phyloP scores from a whole-genome alignment of 352 stramenopile species.

The Phytophthora quininea region DNA sequence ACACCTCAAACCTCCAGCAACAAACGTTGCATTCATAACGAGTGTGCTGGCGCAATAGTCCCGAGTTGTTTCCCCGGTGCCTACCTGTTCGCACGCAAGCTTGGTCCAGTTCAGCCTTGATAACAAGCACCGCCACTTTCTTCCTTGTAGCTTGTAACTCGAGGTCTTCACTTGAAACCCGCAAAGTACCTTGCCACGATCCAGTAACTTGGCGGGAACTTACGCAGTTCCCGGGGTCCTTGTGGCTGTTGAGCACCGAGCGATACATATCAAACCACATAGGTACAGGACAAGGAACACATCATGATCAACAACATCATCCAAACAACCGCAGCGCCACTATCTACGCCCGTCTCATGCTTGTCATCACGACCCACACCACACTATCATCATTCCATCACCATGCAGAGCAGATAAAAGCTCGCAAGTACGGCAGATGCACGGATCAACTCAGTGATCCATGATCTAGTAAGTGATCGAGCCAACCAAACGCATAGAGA shows the following conservation, averaged over 20 bases:
- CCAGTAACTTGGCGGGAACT: not conserved
- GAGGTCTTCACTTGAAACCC: constrained; percentile 2
- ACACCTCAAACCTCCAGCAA: constrained; percentile 27
- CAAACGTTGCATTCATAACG: constrained; percentile 47
- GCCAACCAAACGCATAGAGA: constrained; percentile 33
- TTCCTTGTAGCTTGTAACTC: too few species aligned
- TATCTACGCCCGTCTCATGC: constrained; percentile 32
- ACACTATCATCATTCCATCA: constrained; percentile 4
- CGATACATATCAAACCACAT: constrained; percentile 27
- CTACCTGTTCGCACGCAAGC: constrained; percentile 26
- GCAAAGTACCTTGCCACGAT: not conserved
- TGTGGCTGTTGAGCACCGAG: constrained; percentile 50
- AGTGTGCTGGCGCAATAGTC: constrained; percentile 29
- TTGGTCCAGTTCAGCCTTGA: constrained; percentile 13
- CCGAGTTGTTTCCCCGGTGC: constrained; percentile 20
- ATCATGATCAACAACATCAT: constrained; percentile 49
- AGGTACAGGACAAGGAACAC: constrained; percentile 30
- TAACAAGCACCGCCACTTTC: constrained; percentile 26
- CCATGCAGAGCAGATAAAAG: constrained; percentile 22
- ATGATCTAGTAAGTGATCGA: constrained; percentile 23
- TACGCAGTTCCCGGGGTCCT: constrained; percentile 70
- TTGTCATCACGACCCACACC: constrained; percentile 13
- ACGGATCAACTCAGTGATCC: constrained; percentile 10
- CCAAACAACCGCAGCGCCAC: constrained; percentile 42
- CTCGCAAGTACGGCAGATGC: constrained; percentile 10